Evolutionary conservation across 768 basidiomycete genomes (phyloP).

Genomic region (Daedaleopsis sinensis): DNA sequence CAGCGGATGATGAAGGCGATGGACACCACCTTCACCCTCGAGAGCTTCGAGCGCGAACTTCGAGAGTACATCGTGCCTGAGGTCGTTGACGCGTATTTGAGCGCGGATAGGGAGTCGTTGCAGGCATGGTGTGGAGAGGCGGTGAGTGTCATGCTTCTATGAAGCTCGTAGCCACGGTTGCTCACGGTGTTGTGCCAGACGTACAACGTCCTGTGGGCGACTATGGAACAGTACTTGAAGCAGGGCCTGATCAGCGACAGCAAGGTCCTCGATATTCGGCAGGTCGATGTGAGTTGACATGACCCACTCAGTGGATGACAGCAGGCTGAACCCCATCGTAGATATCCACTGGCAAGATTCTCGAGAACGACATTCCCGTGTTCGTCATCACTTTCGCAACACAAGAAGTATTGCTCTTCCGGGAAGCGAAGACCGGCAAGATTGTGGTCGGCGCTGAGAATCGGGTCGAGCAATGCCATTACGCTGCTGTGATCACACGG

Average conservation of each 20-base stretch:
- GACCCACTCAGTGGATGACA: neutral
- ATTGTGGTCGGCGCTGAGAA: constrained; percentile 86
- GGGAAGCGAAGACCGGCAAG: constrained; percentile 88
- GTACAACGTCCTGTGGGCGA: constrained; percentile 98
- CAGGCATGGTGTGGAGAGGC: constrained; percentile 95
- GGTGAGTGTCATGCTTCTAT: constrained; percentile 48
- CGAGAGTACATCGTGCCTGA: constrained; percentile 98
- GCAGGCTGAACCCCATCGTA: constrained; percentile 31
- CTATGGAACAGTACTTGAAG: constrained; percentile 90
- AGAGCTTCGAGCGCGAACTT: constrained; percentile 86
- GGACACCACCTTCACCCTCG: constrained; percentile 86
- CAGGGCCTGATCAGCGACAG: constrained; percentile 93
- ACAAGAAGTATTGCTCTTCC: constrained; percentile 92
- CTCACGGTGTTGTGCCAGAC: constrained; percentile 53
- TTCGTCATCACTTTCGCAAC: constrained; percentile 92
- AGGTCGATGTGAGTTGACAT: constrained; percentile 80
- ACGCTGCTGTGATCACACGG: constrained; percentile 90
- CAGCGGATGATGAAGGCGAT: constrained; percentile 83
- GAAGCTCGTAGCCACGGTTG: neutral
- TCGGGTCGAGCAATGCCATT: constrained; percentile 90
- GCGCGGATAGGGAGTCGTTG: constrained; percentile 84
- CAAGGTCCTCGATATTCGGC: constrained; percentile 94
- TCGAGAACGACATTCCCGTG: constrained; percentile 89
- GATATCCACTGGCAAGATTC: constrained; percentile 85
- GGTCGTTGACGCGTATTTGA: constrained; percentile 94